A percentile compares a stretch with the other conserved stretches of the same genome.
Conservation (phyloP, 2,329 filamentous ascomycete genomes). For the Colletotrichum sp. region DNA sequence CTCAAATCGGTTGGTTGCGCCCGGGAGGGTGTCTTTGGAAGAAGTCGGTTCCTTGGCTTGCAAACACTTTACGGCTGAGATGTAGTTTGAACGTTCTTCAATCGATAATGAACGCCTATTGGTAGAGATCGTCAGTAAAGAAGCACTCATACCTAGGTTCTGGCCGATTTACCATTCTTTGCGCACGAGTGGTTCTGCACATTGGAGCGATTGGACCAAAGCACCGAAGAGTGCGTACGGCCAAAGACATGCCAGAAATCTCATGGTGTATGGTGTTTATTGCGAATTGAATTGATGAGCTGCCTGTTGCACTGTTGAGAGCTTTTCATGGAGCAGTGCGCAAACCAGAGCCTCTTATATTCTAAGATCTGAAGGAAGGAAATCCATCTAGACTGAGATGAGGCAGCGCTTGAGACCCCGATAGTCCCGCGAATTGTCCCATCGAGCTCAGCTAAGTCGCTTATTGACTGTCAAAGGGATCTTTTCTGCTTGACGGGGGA, state of each 20-base stretch:
- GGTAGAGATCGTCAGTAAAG: neutral
- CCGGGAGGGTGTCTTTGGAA: neutral
- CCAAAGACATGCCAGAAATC: neutral
- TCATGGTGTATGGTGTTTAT: neutral
- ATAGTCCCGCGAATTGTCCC: neutral
- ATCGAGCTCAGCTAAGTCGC: neutral
- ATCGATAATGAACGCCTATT: neutral
- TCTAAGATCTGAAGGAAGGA: fast-evolving
- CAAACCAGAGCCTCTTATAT: neutral
- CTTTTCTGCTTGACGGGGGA: neutral
- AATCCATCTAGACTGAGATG: neutral
- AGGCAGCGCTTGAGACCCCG: neutral
- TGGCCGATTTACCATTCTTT: neutral
- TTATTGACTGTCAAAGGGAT: neutral
- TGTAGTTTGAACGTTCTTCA: neutral
- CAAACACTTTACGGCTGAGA: neutral
- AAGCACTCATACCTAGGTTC: neutral
- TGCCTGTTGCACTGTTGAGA: neutral
- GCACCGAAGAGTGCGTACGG: neutral
- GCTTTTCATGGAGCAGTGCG: neutral
- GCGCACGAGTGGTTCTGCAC: neutral
- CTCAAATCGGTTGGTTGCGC: neutral
- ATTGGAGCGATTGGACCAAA: neutral
- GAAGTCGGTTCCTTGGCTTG: neutral
- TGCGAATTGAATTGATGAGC: neutral